Conservation (phyloP, 1,139 yeast genomes). For the Blastobotrys buckinghamii region DNA sequence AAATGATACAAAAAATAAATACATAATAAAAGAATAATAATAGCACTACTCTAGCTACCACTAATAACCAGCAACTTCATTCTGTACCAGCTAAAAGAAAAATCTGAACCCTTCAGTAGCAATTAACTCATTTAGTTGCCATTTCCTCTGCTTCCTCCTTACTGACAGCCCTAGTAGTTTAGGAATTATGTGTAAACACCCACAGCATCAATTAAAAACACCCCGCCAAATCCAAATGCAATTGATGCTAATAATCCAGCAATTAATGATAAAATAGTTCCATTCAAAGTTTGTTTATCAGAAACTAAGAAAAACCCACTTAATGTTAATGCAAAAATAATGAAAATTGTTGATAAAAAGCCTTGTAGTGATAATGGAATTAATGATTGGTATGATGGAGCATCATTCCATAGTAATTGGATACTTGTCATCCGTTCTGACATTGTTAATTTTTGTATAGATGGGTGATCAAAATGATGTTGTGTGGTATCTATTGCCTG, state of each 20-base stretch:
- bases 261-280: constrained; percentile 21
- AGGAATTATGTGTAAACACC: constrained; percentile 36
- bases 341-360: constrained; percentile 6
- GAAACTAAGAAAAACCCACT: constrained; percentile 23
- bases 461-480: background rate
- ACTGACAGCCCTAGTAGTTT: too few species aligned
- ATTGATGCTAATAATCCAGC: constrained; percentile 29
- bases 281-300: constrained; percentile 22
- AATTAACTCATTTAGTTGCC: too few species aligned
- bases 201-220: constrained; percentile 35
- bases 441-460: background rate
- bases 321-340: constrained; percentile 19
- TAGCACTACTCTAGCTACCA: too few species aligned
- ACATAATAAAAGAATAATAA: too few species aligned
- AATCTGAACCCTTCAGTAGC: too few species aligned
- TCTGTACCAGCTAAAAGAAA: too few species aligned
- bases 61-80: too few species aligned
- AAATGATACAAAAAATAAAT: too few species aligned
- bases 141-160: too few species aligned
- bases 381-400: background rate
- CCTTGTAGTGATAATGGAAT: constrained; percentile 8
- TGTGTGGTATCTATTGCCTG: background rate
- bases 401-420: background rate
- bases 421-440: background rate
- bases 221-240: constrained; percentile 35